phyloP scores from a whole-genome alignment of 192 early-diverging fungal species.

The Coemansia sp. region DNA sequence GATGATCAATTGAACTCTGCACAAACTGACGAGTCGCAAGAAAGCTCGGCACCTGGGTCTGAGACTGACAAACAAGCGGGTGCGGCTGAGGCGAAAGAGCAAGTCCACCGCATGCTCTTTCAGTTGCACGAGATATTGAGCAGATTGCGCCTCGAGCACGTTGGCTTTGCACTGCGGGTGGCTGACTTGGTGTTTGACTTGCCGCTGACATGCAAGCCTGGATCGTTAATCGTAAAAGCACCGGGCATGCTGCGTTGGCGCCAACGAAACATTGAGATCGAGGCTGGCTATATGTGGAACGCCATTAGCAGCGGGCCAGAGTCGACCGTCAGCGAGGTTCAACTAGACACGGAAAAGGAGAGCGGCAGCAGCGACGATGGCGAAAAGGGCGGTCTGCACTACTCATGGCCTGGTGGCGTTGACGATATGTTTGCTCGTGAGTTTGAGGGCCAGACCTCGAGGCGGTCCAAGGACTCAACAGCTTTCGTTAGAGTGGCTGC shows the following conservation, averaged over 20 bases:
- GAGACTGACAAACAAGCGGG: not conserved
- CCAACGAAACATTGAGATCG: conserved; percentile 38
- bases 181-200: conserved; percentile 52
- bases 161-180: conserved; percentile 31
- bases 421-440: conserved; percentile 21
- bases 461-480: conserved; percentile 45
- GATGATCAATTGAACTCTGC: not conserved
- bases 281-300: conserved; percentile 48
- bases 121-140: conserved; percentile 50
- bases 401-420: conserved; percentile 19
- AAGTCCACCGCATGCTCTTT: conserved; percentile 39
- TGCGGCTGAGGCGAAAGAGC: conserved; percentile 15
- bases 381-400: conserved; percentile 4
- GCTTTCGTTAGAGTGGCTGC: conserved; percentile 36
- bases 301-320: conserved; percentile 33
- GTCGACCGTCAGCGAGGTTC: conserved; percentile 18
- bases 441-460: conserved; percentile 19
- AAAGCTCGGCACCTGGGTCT: not conserved
- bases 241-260: conserved; percentile 53
- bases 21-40: not conserved
- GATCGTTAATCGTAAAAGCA: conserved; percentile 20
- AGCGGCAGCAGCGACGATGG: not conserved
- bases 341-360: conserved; percentile 3
- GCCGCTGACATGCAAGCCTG: conserved; percentile 30
- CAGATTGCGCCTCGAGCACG: conserved; percentile 48